Percentiles rank a stretch among this genome's conserved stretches.
phyloP scores from a whole-genome alignment of 345 rosid species.

The Mercurialis annua region DNA sequence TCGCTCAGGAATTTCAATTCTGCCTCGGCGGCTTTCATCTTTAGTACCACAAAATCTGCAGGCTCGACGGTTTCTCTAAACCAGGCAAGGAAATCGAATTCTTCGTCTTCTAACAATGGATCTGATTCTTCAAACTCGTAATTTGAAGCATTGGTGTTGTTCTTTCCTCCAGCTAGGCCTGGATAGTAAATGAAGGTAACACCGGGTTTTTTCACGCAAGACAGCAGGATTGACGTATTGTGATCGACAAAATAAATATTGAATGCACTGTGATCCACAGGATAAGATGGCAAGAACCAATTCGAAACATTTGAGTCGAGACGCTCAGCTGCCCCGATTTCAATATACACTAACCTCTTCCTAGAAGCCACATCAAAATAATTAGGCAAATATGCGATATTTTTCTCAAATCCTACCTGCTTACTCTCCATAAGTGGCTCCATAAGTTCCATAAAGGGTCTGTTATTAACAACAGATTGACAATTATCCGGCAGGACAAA shows the following conservation, averaged over 20 bases:
- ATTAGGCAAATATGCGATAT: constrained; percentile 57
- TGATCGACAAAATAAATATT: constrained; percentile 73
- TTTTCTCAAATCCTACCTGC: constrained; percentile 35
- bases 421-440: constrained; percentile 63
- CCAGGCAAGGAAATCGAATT: constrained; percentile 73
- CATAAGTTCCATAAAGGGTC: constrained; percentile 39
- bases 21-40: constrained; percentile 60
- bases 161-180: constrained; percentile 49
- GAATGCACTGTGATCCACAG: constrained; percentile 52
- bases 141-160: neutral
- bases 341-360: constrained; percentile 59
- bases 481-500: constrained; percentile 55
- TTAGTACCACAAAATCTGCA: constrained; percentile 74
- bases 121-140: constrained; percentile 37
- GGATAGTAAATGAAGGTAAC: constrained; percentile 77
- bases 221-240: constrained; percentile 66
- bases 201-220: constrained; percentile 65
- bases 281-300: constrained; percentile 72
- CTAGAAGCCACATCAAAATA: constrained; percentile 45
- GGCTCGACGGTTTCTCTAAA: constrained; percentile 62
- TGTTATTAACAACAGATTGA: constrained; percentile 42
- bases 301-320: constrained; percentile 35
- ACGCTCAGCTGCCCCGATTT: constrained; percentile 65
- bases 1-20: constrained; percentile 60
- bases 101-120: constrained; percentile 51